Percentiles rank a stretch among this genome's conserved stretches.
phyloP scores from a whole-genome alignment of 768 basidiomycete species.

The Russula sp. region DNA sequence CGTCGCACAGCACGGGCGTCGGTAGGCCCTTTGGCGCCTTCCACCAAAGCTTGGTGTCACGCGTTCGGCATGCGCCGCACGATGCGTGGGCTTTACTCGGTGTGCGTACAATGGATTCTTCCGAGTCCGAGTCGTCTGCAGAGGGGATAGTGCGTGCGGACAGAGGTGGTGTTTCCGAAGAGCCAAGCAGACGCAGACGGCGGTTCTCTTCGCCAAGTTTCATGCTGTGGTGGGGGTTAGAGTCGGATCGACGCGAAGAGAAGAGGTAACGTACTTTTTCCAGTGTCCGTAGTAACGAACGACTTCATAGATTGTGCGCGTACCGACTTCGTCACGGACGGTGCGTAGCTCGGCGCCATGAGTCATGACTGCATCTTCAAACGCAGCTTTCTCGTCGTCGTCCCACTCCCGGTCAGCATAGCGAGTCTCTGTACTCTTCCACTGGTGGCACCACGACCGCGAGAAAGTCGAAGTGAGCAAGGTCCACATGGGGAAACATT shows the following conservation, averaged over 20 bases:
- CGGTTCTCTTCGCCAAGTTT: conserved; percentile 65
- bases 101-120: conserved; percentile 64
- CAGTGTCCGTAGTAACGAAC: conserved; percentile 82
- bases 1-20: conserved; percentile 75
- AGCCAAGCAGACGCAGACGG: conserved; percentile 16
- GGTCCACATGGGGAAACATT: background rate
- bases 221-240: conserved; percentile 36
- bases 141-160: background rate
- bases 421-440: conserved; percentile 62
- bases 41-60: conserved; percentile 82
- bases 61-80: conserved; percentile 82
- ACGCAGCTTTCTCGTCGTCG: conserved; percentile 60
- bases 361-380: conserved; percentile 67
- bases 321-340: conserved; percentile 67
- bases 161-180: background rate
- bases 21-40: conserved; percentile 84
- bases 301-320: conserved; percentile 66
- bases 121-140: conserved; percentile 50
- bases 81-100: conserved; percentile 47
- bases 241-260: background rate
- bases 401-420: conserved; percentile 71
- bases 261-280: conserved; percentile 56
- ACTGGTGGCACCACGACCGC: conserved; percentile 43
- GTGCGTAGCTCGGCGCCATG: conserved; percentile 77
- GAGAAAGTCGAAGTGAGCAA: conserved; percentile 11